Evolutionary conservation across 1,284 basidiomycete genomes (phyloP).

Genomic region (Naganishia liquefaciens): DNA sequence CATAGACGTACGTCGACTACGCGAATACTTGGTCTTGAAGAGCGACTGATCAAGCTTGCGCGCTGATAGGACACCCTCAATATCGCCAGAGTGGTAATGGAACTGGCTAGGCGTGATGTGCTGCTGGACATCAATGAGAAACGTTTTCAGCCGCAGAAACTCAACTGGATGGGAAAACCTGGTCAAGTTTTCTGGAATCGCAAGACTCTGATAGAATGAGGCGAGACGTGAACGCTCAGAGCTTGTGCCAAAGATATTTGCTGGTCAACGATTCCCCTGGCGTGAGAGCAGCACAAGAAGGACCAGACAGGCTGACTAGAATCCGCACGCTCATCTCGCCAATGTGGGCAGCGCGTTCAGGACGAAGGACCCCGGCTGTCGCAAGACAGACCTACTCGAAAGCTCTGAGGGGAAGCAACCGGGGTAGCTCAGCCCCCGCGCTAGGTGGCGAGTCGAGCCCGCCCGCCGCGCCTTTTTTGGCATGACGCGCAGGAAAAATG

Average conservation of each 20-base stretch:
- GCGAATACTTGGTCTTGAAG: too few species aligned
- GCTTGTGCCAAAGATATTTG: neutral
- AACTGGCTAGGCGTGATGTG: slow-evolving; percentile 68
- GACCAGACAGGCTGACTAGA: neutral
- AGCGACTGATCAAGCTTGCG: too few species aligned
- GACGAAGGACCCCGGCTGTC: too few species aligned
- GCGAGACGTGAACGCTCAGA: too few species aligned
- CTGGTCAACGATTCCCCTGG: neutral
- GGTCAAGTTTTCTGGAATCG: slow-evolving; percentile 49
- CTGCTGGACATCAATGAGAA: slow-evolving; percentile 69
- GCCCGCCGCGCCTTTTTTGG: neutral
- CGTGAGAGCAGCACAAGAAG: neutral
- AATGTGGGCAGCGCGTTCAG: too few species aligned
- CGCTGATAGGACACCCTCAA: slow-evolving; percentile 76
- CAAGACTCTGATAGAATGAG: slow-evolving; percentile 12
- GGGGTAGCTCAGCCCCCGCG: too few species aligned
- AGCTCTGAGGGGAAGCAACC: too few species aligned
- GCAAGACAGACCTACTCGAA: too few species aligned
- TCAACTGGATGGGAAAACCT: slow-evolving; percentile 51
- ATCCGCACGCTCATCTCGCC: too few species aligned
- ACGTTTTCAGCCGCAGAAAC: slow-evolving; percentile 47
- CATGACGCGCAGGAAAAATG: too few species aligned
- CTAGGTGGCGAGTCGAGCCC: neutral
- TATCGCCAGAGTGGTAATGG: slow-evolving; percentile 72
- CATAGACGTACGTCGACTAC: slow-evolving; percentile 68